Percentiles rank a stretch among this genome's conserved stretches.
Conservation (phyloP, 2,329 filamentous ascomycete genomes). For the Ophiostoma ips region DNA sequence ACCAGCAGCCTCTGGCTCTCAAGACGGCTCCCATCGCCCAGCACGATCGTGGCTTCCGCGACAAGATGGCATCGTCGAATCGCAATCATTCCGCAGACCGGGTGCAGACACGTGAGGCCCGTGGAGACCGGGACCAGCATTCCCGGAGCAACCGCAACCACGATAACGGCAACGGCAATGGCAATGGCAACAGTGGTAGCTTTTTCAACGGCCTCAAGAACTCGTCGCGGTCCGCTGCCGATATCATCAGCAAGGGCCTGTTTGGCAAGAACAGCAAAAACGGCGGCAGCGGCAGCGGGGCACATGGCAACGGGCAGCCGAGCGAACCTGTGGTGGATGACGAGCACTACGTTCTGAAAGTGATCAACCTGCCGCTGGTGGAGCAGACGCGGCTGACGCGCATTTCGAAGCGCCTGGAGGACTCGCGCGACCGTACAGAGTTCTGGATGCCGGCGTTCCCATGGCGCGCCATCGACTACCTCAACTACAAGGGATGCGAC, state of each 20-base stretch:
- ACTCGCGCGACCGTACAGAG: conserved; percentile 87
- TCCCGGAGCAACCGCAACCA: not conserved
- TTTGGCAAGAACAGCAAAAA: conserved; percentile 66
- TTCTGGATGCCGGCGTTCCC: conserved; percentile 98
- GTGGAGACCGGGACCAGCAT: conserved; percentile 9
- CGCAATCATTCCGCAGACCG: conserved; percentile 66
- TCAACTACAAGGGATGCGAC: conserved; percentile 89
- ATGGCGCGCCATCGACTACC: conserved; percentile 89
- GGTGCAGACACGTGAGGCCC: conserved; percentile 26
- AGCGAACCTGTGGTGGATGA: conserved; percentile 55
- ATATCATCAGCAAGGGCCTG: conserved; percentile 68
- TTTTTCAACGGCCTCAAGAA: conserved; percentile 63
- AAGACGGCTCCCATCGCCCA: conserved; percentile 49
- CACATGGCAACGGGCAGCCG: conserved; percentile 24
- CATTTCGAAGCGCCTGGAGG: conserved; percentile 78
- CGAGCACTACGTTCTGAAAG: conserved; percentile 70
- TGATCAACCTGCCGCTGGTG: conserved; percentile 74
- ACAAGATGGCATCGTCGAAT: conserved; percentile 50
- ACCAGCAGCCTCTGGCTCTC: conserved; percentile 23
- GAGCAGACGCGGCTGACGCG: conserved; percentile 83
- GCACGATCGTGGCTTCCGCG: conserved; percentile 52
- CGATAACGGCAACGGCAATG: conserved; percentile 32
- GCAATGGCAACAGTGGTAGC: conserved; percentile 45
- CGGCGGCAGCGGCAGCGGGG: conserved; percentile 43
- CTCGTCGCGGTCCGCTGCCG: conserved; percentile 59